A percentile compares a stretch with the other conserved stretches of the same genome.
These are phyloP conservation scores for Sporobolomyces roseus DNA, from an alignment of 768 basidiomycete species.

Conservation along the genomic window DNA sequence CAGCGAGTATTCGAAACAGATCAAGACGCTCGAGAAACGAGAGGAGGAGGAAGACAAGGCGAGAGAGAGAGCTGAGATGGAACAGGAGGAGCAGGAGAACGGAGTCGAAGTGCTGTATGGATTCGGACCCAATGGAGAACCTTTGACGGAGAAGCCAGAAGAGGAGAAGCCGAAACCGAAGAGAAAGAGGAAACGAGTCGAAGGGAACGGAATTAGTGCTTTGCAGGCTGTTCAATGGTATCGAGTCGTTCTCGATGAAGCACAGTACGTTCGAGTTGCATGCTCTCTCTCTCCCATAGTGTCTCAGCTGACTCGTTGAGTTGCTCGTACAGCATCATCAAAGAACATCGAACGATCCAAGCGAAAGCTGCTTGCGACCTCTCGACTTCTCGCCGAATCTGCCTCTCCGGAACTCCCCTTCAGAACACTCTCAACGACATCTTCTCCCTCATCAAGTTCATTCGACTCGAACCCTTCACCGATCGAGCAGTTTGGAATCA, in stretches of 20 bases:
- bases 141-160: slow-evolving; percentile 50
- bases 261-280: slow-evolving; percentile 46
- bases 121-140: slow-evolving; percentile 65
- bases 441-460: slow-evolving; percentile 92
- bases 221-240: slow-evolving; percentile 96
- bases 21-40: slow-evolving; percentile 59
- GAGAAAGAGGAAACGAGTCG: slow-evolving; percentile 67
- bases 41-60: slow-evolving; percentile 61
- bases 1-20: slow-evolving; percentile 89
- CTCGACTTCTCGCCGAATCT: slow-evolving; percentile 84
- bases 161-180: slow-evolving; percentile 58
- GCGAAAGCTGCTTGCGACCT: slow-evolving; percentile 94
- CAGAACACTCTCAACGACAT: slow-evolving; percentile 99
- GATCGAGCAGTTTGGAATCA: slow-evolving; percentile 91
- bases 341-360: slow-evolving; percentile 88
- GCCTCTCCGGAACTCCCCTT: slow-evolving; percentile 95
- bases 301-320: not conserved
- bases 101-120: slow-evolving; percentile 58
- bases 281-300: slow-evolving; percentile 8
- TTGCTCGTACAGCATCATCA: slow-evolving; percentile 69
- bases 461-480: slow-evolving; percentile 84
- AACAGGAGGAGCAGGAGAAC: slow-evolving; percentile 46
- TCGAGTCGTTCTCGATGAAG: slow-evolving; percentile 46
- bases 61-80: not conserved
- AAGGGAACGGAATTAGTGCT: slow-evolving; percentile 65